Percentiles rank a stretch among this genome's conserved stretches.
Evolutionary conservation across 179 eudicot species (phyloP).

Genomic region (Monotropa hypopitys): DNA sequence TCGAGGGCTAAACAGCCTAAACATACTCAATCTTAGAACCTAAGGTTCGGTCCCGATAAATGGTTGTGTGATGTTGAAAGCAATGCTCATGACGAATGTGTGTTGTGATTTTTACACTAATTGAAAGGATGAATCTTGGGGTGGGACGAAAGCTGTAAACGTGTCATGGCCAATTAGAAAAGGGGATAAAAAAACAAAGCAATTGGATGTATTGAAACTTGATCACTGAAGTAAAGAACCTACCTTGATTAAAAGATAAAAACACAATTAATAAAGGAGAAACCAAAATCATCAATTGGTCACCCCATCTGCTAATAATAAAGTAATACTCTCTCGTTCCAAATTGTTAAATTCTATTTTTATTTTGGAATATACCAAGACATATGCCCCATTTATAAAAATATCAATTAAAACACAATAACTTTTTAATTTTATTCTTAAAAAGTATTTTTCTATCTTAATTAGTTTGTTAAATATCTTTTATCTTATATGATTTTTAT

Average conservation of each 20-base stretch:
- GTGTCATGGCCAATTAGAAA: slow-evolving; percentile 14
- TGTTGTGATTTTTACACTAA: neutral
- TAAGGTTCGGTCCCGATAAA: neutral
- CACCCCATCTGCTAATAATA: neutral
- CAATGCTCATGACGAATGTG: neutral
- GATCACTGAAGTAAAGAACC: slow-evolving; percentile 6
- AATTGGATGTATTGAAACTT: neutral
- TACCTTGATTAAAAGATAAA: neutral
- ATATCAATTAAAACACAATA: too few relatives aligned
- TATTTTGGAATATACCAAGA: too few relatives aligned
- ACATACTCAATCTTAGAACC: too few relatives aligned
- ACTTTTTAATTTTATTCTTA: too few relatives aligned
- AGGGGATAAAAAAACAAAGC: neutral
- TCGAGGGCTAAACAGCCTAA: neutral
- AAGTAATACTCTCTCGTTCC: too few relatives aligned
- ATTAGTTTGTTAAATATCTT: too few relatives aligned
- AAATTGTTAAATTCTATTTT: too few relatives aligned
- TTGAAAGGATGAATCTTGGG: neutral
- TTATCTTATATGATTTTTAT: too few relatives aligned
- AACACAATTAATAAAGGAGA: neutral
- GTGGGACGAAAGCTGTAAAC: slow-evolving; percentile 9
- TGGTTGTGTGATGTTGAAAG: neutral
- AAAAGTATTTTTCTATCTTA: too few relatives aligned
- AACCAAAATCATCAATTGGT: neutral
- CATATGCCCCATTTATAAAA: too few relatives aligned